Conservation (phyloP, 2,329 filamentous ascomycete genomes). For the Aureobasidium uvarum region DNA sequence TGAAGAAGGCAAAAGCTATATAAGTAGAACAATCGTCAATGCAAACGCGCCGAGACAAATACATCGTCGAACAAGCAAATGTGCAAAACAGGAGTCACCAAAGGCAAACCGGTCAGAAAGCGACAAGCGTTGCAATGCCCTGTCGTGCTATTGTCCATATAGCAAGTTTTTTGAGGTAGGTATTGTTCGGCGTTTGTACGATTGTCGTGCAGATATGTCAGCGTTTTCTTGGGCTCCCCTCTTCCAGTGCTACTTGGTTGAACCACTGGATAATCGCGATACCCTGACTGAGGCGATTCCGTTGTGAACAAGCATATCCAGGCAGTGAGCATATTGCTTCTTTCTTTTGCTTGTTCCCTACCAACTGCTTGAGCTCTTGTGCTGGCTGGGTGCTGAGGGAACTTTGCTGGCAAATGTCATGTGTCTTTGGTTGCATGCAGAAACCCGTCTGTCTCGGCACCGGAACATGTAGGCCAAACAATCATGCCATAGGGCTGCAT, state of each 20-base stretch:
- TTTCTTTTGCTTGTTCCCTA: not conserved
- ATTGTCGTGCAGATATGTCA: constrained; percentile 17
- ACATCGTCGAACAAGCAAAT: not conserved
- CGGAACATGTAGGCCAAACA: not conserved
- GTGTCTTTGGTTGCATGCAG: not conserved
- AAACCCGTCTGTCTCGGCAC: not conserved
- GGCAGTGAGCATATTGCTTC: not conserved
- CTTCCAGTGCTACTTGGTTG: not conserved
- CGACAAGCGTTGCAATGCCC: not conserved
- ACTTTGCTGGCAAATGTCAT: constrained; percentile 1
- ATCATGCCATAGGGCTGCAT: constrained; percentile 21
- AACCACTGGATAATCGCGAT: not conserved
- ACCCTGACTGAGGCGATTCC: not conserved
- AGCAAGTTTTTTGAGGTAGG: not conserved
- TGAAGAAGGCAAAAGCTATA: not conserved
- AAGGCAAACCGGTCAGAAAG: constrained; percentile 12
- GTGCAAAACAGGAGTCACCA: not conserved
- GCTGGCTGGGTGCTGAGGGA: too few species aligned
- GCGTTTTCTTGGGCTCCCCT: not conserved
- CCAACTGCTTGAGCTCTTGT: not conserved
- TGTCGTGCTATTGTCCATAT: not conserved
- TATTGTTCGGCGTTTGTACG: constrained; percentile 5
- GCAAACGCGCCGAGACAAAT: constrained; percentile 7
- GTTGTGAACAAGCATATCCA: not conserved
- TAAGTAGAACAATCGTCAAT: not conserved